Percentiles rank a stretch among this genome's conserved stretches.
Conservation (phyloP, 352 stramenopile genomes). For the Pythium rhizo-oryzae region DNA sequence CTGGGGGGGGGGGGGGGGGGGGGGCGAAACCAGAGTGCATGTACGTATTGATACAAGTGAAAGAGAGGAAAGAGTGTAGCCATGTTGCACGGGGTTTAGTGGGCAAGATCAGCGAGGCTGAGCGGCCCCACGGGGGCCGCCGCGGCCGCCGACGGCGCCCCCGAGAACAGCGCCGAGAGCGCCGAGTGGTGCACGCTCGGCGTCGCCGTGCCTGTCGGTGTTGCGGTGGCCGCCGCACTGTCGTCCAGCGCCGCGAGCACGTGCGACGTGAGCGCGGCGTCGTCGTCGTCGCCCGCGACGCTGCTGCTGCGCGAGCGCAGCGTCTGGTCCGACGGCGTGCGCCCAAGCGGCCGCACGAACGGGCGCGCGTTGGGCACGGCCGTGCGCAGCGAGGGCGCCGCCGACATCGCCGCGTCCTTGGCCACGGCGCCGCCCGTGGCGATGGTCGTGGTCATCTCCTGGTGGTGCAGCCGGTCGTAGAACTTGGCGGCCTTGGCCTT, state of each 20-base stretch:
- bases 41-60: too few relatives aligned
- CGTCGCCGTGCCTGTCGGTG: too few relatives aligned
- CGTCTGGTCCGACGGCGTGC: conserved; percentile 11
- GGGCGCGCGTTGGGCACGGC: conserved; percentile 56
- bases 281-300: conserved; percentile 47
- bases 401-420: conserved; percentile 28
- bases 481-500: conserved; percentile 43
- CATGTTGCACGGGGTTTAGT: not conserved
- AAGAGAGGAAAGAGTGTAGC: too few relatives aligned
- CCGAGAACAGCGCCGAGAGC: not conserved
- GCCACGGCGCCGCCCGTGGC: not conserved
- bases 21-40: too few relatives aligned
- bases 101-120: not conserved
- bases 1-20: too few relatives aligned
- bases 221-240: not conserved
- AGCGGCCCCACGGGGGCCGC: not conserved
- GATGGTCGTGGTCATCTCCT: conserved; percentile 16
- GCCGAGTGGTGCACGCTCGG: not conserved
- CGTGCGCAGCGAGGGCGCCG: conserved; percentile 39
- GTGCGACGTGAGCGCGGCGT: conserved; percentile 55
- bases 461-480: conserved; percentile 56
- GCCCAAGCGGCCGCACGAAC: conserved; percentile 63
- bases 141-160: not conserved
- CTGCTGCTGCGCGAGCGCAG: conserved; percentile 37
- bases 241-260: conserved; percentile 56